phyloP scores from a whole-genome alignment of 331 rosid species.

The Malus hybrid region DNA sequence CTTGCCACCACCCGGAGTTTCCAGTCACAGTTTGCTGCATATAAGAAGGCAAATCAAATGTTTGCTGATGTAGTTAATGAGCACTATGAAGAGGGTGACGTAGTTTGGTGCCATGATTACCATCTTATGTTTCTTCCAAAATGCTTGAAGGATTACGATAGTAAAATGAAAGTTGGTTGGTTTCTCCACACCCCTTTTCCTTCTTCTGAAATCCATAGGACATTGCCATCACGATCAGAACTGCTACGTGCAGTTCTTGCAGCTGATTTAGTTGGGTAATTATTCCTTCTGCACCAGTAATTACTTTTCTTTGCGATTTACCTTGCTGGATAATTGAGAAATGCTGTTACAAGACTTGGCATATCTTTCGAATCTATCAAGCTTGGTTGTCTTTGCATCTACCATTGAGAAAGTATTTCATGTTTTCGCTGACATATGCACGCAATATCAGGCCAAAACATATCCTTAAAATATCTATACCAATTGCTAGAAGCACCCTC shows the following conservation, averaged over 20 bases:
- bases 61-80: conserved; percentile 75
- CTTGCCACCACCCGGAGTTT: conserved; percentile 94
- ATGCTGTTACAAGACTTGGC: background rate
- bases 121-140: conserved; percentile 94
- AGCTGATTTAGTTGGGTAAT: conserved; percentile 91
- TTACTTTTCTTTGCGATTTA: background rate
- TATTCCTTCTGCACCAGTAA: background rate
- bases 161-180: conserved; percentile 87
- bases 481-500: too few species aligned
- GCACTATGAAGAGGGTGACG: conserved; percentile 85
- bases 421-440: background rate
- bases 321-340: background rate
- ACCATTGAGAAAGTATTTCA: background rate
- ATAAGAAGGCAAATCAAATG: conserved; percentile 87
- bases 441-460: too few species aligned
- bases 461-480: too few species aligned
- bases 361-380: background rate
- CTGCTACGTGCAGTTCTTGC: conserved; percentile 86
- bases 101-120: conserved; percentile 94
- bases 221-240: conserved; percentile 85
- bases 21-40: conserved; percentile 86
- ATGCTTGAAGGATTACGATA: conserved; percentile 67
- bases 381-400: background rate
- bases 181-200: conserved; percentile 95
- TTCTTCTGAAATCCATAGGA: conserved; percentile 88